Percentiles rank a stretch among this genome's conserved stretches.
These are phyloP conservation scores for Neocucurbitaria cava DNA, from an alignment of 2,329 filamentous ascomycete genomes.

Conservation along the genomic window DNA sequence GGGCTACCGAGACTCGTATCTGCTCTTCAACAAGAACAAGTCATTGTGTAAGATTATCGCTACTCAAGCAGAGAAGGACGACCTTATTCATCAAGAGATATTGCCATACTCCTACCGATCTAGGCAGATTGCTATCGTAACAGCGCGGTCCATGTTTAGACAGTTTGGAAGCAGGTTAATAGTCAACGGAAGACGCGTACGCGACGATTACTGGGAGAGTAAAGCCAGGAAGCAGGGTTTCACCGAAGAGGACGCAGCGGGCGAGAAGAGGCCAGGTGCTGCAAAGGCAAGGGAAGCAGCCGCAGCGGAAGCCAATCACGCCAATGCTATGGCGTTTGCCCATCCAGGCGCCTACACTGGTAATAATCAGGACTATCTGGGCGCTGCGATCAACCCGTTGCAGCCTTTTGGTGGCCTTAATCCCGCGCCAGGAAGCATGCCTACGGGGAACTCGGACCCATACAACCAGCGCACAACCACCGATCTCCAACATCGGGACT, in stretches of 20 bases:
- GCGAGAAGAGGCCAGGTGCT: slow-evolving; percentile 93
- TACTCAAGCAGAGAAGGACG: slow-evolving; percentile 93
- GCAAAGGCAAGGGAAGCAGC: slow-evolving; percentile 86
- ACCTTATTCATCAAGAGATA: slow-evolving; percentile 92
- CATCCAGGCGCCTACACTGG: slow-evolving; percentile 39
- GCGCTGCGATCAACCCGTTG: slow-evolving; percentile 37
- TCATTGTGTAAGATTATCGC: slow-evolving; percentile 98
- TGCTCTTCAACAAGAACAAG: slow-evolving; percentile 97
- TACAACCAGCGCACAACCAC: slow-evolving; percentile 82
- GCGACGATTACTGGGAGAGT: slow-evolving; percentile 98
- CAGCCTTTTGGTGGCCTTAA: slow-evolving; percentile 63
- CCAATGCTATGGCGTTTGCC: slow-evolving; percentile 55
- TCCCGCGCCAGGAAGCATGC: slow-evolving; percentile 72
- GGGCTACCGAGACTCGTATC: slow-evolving; percentile 95
- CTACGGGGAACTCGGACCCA: slow-evolving; percentile 67
- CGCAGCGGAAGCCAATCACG: slow-evolving; percentile 67
- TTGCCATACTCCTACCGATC: slow-evolving; percentile 97
- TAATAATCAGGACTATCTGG: slow-evolving; percentile 44
- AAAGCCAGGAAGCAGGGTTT: slow-evolving; percentile 98
- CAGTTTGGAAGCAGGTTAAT: slow-evolving; percentile 97
- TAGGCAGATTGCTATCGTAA: slow-evolving; percentile 98
- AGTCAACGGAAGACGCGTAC: slow-evolving; percentile 84
- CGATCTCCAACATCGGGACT: slow-evolving; percentile 78
- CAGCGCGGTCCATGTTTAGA: slow-evolving; percentile 96
- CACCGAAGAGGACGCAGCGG: slow-evolving; percentile 93